Evolutionary conservation across 768 basidiomycete genomes (phyloP), one percentile per base, ranked within the genome.

Genomic region (Lentinus brumalis): DNA sequence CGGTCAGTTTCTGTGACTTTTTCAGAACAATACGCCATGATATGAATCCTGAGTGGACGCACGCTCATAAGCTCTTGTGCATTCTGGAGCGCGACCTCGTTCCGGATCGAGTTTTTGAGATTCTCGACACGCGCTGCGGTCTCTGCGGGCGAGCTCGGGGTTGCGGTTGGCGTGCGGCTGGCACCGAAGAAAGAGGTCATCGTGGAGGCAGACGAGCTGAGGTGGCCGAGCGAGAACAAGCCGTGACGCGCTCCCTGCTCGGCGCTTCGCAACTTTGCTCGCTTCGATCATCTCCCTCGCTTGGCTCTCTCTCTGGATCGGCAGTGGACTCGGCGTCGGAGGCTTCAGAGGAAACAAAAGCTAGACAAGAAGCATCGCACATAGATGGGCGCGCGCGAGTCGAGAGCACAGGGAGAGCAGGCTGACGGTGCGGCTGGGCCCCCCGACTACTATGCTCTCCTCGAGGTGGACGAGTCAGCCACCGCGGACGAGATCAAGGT

Each of bases 401-500:
- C 90, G 0, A 79, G 82, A 45, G 74, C 77, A 18, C 77, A 76
- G 11, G 62, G 53, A 35, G 59, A 55, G 16, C 66, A 63, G 3
- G 64, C 68, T 1, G 72, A 70, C 0, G 66, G 62, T 29, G 69
- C 67, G 3, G 52, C 64, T 7, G 69, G 73, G 6, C 66, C 73
- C 8, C 73, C 80, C 16, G 89, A 96, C 70, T 96, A 95, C 72
- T 97, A 97, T 71, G 78, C 88, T 54, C 80, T 96, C 15, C 78
- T 97, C 4, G 86, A 86, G 45, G 83, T 97, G 1, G 85, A 87
- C 41, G 94, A 96, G 69, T 83, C 86, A 59, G 95, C 94, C 2
- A 89, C 88, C 1, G 74, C 81, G 18, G 94, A 95, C 45, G 96
- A 98, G 72, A 96, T 98, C 76, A 95, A 89, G 82, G 95, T 86